Base-by-base conservation (phyloP, 352 stramenopile species). In the Phytophthora constricta region DNA sequence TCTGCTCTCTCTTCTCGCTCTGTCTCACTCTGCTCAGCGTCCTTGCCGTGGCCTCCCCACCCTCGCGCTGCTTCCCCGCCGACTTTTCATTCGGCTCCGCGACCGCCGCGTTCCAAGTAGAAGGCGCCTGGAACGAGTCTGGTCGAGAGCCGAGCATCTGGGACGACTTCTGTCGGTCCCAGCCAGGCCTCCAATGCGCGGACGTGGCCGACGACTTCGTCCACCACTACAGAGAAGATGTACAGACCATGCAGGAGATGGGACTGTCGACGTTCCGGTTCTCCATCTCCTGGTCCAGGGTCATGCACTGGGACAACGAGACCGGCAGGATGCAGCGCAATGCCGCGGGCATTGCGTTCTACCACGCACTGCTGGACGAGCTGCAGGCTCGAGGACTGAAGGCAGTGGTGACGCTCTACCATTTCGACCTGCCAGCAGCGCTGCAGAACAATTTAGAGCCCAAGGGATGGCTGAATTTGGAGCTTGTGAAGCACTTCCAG, bases 371-470 rank as follows among this genome's bases (percentile, higher is more conserved):
- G 57, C 96, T 97, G 56, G 80, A 98, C 72, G 70, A 78, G 20
- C 72, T 99, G 3, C 39, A 90, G 11, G 62, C 48, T 19, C 61
- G 77, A 8, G 72, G 76, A 54, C 93, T 99, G 53, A 76, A 88
- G 50, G 89, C 96, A 23, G 87, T 97, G 45, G 77, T 97, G 16
- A 99, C 96, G 20, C 78, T 99, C 5, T 99, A 98, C 74, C 93
- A 99, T 68, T 99, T 93, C 92, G 95, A 99, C 74, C 69, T 99
- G 25, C 96, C 97, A 9, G 78, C 92, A 47, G 66, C 74, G 37
- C 70, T 98, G 10, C 76, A 98, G 71, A 84, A 89, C 23, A 65
- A 90, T 37, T 85, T 95, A 37, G 41, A 62, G 26, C 82, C 76
- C 10, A 79, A 76, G 14, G 96, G 95, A 1, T 95, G 82, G 82